Percentiles rank a stretch among this genome's conserved stretches.
These are phyloP conservation scores for Colletotrichum sp. DNA, from an alignment of 2,329 filamentous ascomycete genomes.

Conservation along the genomic window DNA sequence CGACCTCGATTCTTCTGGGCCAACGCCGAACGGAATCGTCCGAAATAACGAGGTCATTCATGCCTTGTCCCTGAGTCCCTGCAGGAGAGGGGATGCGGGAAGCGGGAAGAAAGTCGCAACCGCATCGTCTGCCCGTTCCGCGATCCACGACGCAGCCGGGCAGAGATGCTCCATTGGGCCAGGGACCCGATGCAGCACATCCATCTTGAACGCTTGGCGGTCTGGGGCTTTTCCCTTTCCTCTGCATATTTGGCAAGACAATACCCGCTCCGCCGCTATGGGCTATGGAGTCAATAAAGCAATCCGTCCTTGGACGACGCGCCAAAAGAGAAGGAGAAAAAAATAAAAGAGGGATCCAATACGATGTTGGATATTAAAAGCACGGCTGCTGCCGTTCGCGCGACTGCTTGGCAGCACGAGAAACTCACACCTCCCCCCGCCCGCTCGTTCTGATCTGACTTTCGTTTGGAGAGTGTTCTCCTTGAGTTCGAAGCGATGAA, in stretches of 20 bases:
- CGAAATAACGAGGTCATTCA: background rate
- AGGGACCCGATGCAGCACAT: conserved; percentile 9
- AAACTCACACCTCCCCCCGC: background rate
- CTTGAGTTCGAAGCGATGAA: background rate
- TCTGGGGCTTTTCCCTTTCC: background rate
- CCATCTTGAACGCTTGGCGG: conserved; percentile 1
- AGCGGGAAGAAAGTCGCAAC: background rate
- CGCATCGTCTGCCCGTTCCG: background rate
- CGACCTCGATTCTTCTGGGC: background rate
- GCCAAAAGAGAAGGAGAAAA: background rate
- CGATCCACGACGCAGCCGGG: background rate
- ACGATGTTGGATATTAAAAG: background rate
- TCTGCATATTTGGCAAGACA: background rate
- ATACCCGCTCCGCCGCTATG: background rate
- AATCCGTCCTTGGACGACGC: background rate
- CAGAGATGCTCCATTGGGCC: conserved; percentile 7
- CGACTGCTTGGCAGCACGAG: background rate
- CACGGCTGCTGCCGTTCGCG: background rate
- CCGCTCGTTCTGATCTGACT: background rate
- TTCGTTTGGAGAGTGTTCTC: background rate
- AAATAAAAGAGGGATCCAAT: background rate
- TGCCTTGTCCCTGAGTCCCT: background rate
- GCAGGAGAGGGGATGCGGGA: background rate
- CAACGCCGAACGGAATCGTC: background rate
- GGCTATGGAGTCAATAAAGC: conserved; percentile 2